These are phyloP conservation scores for Cucurbita argyrosperma DNA, from an alignment of 306 rosid species.

Conservation along the genomic window DNA sequence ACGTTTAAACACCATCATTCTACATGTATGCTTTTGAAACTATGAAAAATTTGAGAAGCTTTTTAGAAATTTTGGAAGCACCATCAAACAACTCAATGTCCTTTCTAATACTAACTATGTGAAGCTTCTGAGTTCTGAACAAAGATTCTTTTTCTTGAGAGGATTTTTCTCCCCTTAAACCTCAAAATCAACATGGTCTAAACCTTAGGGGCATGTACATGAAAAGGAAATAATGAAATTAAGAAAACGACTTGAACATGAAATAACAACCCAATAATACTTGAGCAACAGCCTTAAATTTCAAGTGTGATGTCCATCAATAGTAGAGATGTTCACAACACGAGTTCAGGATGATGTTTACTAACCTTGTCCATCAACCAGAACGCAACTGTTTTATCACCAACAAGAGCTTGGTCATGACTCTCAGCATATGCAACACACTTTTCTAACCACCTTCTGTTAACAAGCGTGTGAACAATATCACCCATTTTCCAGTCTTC, in stretches of 20 bases:
- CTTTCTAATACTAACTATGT: not conserved
- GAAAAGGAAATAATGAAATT: not conserved
- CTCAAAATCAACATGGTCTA: not conserved
- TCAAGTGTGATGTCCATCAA: not conserved
- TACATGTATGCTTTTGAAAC: not conserved
- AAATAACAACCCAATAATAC: not conserved
- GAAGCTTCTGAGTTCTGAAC: not conserved
- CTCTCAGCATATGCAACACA: conserved; percentile 95
- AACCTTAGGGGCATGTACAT: not conserved
- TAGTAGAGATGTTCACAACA: conserved; percentile 2
- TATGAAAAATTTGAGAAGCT: not conserved
- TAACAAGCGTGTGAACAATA: conserved; percentile 63
- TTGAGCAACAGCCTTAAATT: not conserved
- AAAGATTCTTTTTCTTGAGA: not conserved
- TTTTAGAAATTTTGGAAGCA: not conserved
- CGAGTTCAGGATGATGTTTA: conserved; percentile 1
- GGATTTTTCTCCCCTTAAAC: not conserved
- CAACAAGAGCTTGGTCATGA: conserved; percentile 99
- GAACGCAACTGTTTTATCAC: conserved; percentile 95
- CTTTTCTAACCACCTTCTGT: conserved; percentile 94
- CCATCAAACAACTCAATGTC: not conserved
- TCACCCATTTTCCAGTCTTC: conserved; percentile 80
- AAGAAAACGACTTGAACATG: not conserved
- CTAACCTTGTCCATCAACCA: conserved; percentile 99
- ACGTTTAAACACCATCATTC: not conserved